Evolutionary conservation across 148 eudicot genomes (phyloP).

Genomic region (Rhododendron mucronatum): DNA sequence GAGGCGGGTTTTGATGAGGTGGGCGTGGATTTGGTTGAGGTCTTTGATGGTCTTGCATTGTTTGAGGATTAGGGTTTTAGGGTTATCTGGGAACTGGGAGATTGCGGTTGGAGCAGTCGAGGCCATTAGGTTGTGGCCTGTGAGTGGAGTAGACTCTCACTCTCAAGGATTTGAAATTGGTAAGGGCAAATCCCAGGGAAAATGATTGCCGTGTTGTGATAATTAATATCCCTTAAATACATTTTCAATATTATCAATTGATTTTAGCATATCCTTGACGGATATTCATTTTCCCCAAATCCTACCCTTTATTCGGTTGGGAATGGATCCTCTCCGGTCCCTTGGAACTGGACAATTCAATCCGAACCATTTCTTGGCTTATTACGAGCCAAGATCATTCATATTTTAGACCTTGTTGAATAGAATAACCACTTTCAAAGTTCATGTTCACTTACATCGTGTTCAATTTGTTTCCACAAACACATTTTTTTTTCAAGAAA

Average conservation of each 20-base stretch:
- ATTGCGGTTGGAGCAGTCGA: conserved; percentile 16
- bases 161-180: background rate
- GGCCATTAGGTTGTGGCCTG: conserved; percentile 16
- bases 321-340: background rate
- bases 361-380: no score
- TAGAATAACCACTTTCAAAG: no score
- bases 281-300: no score
- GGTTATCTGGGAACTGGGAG: conserved; percentile 25
- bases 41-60: conserved; percentile 36
- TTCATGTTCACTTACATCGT: background rate
- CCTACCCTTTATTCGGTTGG: background rate
- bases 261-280: accelerated
- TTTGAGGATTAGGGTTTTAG: conserved; percentile 34
- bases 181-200: no score
- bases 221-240: no score
- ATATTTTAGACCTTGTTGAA: no score
- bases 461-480: no score
- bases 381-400: no score
- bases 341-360: background rate
- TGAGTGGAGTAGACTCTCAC: background rate
- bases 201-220: no score
- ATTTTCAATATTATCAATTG: no score
- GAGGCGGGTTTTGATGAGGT: conserved; percentile 34
- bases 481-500: no score
- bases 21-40: conserved; percentile 39